Base-by-base conservation (phyloP, 176 grass and related monocot genomes). In the Carex pumila region DNA sequence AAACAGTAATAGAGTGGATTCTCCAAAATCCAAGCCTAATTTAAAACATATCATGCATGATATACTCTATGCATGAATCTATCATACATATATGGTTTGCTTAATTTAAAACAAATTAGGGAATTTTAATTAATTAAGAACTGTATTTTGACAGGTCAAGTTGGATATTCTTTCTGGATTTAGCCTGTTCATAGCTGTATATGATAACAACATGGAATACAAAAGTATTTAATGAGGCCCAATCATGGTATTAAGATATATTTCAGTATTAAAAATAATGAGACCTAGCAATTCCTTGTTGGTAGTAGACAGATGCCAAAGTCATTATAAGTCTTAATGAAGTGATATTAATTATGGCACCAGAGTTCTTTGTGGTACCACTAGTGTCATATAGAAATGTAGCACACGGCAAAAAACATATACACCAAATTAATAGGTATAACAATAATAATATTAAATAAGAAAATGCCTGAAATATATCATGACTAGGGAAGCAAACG, bases 301-400 rank as follows among this genome's bases (percentile, higher is more conserved):
- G 70, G 18, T 25, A 73, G 70, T 13, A 73, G 67, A 45, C 67
- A 29, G 70, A 73, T 52, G 43, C 67, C n/a, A 52, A 52, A 52
- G 70, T 52, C 70, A 47, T 25, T 73, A 18, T 18, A 73, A 25
- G 39, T 76, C 13, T 77, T 77, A 34, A 56, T 77, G 12, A 34
- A 56, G 50, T 55, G 73, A 77, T 55, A 76, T 76, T 56, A 77
- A 57, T 77, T 56, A 77, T 56, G 50, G 50, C 22, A 77, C 52
- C 52, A 77, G 29, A 77, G 3, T 74, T 77, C 73, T 77, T 77
- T 57, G 25, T 77, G 50, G 73, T 77, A 56, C 73, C 50, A 77
- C 50, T 77, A 9, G 52, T 53, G 22, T 13, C 17, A 53, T 76
- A 32, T 49, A 65, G 19, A 30, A 55, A 32, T 3, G 0, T 49